Conservation (phyloP, 768 basidiomycete species). For the Rhodotorula sphaerocarpa region DNA sequence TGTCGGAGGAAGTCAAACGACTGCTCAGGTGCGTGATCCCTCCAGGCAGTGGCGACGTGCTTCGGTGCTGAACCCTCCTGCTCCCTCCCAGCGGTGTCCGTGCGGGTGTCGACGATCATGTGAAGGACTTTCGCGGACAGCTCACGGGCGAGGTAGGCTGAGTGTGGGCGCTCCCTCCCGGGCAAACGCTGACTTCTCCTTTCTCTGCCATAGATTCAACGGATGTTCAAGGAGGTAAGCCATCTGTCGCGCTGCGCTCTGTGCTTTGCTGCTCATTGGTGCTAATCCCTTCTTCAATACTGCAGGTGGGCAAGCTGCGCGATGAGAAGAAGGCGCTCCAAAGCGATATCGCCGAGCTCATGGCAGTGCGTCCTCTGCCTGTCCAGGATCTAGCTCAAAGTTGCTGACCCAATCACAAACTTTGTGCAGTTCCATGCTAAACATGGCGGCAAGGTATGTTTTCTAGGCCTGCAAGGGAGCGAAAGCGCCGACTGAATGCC, state of each 20-base stretch:
- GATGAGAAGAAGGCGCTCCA: constrained; percentile 31
- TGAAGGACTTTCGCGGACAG: constrained; percentile 29
- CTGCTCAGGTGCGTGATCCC: constrained; percentile 10
- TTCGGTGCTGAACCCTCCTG: no score
- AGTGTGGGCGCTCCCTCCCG: neutral
- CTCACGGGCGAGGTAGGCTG: constrained; percentile 23
- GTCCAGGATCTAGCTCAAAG: no score
- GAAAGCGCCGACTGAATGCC: no score
- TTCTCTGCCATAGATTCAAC: constrained; percentile 10
- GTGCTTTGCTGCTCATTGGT: no score
- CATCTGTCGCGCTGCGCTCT: neutral
- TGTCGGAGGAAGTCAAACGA: constrained; percentile 22
- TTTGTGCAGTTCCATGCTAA: constrained; percentile 23
- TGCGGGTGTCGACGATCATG: constrained; percentile 22
- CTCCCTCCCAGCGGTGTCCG: constrained; percentile 15
- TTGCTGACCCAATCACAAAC: neutral
- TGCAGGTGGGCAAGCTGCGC: constrained; percentile 31
- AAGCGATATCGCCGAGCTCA: constrained; percentile 23
- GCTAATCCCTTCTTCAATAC: neutral
- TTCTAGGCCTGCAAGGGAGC: no score
- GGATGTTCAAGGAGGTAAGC: constrained; percentile 32
- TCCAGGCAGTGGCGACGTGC: no score
- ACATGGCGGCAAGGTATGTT: constrained; percentile 12
- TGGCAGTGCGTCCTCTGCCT: constrained; percentile 2
- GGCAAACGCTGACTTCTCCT: neutral